Conservation (phyloP, 306 rosid species). For the Cucurbita pepo region DNA sequence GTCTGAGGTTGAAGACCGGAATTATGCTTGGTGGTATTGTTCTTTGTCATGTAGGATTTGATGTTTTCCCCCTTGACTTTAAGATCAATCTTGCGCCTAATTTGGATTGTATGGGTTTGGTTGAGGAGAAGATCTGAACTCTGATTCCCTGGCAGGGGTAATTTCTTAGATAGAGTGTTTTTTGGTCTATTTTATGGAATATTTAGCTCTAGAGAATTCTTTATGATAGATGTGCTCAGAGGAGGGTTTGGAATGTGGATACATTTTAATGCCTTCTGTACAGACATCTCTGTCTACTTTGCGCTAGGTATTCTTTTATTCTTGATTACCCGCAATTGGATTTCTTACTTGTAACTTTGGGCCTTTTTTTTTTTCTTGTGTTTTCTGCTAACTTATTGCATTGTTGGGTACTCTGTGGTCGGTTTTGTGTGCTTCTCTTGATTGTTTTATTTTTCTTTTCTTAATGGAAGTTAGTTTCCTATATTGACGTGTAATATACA, state of each 20-base stretch:
- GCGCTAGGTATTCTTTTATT: neutral
- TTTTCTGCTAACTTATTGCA: neutral
- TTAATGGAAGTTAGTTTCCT: neutral
- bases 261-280: neutral
- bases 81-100: neutral
- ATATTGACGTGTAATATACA: neutral
- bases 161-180: neutral
- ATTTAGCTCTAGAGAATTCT: neutral
- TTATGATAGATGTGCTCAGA: neutral
- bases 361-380: neutral
- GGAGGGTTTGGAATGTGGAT: neutral
- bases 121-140: neutral
- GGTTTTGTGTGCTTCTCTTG: neutral
- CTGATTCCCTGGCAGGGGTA: neutral
- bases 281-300: neutral
- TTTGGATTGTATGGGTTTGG: neutral
- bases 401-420: neutral
- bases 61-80: neutral
- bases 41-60: neutral
- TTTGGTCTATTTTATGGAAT: neutral
- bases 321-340: neutral
- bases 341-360: neutral
- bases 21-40: neutral
- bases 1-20: neutral
- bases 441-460: neutral